A percentile compares a stretch with the other conserved stretches of the same genome.
Conservation (phyloP, 257 asterid species). For the Capsicum rhomboideum region DNA sequence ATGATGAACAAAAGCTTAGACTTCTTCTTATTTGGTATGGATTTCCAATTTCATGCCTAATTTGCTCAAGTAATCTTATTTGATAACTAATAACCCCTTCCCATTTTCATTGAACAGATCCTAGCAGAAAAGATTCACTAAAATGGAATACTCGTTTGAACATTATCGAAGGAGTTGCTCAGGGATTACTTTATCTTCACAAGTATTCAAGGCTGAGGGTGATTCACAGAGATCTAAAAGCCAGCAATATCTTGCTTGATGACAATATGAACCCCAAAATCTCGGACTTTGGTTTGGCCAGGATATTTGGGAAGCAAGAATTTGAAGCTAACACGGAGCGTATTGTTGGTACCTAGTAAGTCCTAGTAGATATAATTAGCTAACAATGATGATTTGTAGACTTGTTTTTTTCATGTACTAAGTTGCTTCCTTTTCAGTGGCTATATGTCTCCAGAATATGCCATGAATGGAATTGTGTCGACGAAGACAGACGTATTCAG, state of each 20-base stretch:
- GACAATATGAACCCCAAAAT: conserved; percentile 31
- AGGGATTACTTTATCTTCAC: conserved; percentile 33
- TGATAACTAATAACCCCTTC: background rate
- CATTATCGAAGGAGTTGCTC: conserved; percentile 32
- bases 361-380: background rate
- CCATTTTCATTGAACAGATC: background rate
- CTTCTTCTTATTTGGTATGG: conserved; percentile 18
- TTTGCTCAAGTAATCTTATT: background rate
- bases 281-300: conserved; percentile 41
- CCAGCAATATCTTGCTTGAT: conserved; percentile 34
- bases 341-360: conserved; percentile 37
- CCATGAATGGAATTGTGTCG: conserved; percentile 16
- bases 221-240: conserved; percentile 36
- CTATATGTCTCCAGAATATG: conserved; percentile 37
- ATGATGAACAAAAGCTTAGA: conserved; percentile 30
- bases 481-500: conserved; percentile 26
- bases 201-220: conserved; percentile 22
- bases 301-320: conserved; percentile 23
- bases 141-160: conserved; percentile 19
- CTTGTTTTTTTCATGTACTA: background rate
- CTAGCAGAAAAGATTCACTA: conserved; percentile 2
- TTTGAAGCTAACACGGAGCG: conserved; percentile 26
- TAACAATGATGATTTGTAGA: background rate
- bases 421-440: conserved; percentile 11
- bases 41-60: background rate